Percentiles rank a stretch among this genome's conserved stretches.
Conservation (phyloP, 768 basidiomycete species). For the Lactarius evosmus region DNA sequence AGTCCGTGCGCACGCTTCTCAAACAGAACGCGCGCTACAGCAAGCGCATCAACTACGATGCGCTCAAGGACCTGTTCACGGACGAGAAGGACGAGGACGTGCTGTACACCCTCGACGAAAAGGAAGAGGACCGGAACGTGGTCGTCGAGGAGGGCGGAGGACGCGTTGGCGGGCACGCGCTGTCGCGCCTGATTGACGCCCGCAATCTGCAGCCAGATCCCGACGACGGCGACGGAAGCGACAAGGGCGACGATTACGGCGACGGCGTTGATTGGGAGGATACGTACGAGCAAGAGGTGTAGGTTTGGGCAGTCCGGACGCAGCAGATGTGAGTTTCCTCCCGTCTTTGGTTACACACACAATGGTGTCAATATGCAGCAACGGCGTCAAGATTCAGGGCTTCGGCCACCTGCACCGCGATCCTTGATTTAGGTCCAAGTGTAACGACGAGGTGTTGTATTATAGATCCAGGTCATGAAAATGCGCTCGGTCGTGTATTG, state of each 20-base stretch:
- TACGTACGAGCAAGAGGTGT: constrained; percentile 72
- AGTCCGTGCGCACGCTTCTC: constrained; percentile 72
- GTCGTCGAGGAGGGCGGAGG: constrained; percentile 43
- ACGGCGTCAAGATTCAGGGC: background rate
- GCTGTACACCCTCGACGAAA: constrained; percentile 52
- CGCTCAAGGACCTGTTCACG: constrained; percentile 71
- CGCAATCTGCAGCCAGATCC: constrained; percentile 29
- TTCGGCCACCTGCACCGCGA: background rate
- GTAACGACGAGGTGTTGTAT: constrained; percentile 1
- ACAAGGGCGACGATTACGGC: constrained; percentile 41
- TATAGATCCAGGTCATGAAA: background rate
- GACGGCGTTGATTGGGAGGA: constrained; percentile 40
- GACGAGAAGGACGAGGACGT: constrained; percentile 43
- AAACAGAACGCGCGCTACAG: constrained; percentile 87
- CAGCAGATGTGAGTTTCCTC: background rate
- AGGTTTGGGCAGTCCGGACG: background rate
- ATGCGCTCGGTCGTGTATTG: constrained; percentile 18
- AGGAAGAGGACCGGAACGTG: constrained; percentile 39
- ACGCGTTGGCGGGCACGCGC: constrained; percentile 30
- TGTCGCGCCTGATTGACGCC: constrained; percentile 5
- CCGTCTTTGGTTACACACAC: background rate
- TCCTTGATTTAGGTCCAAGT: background rate
- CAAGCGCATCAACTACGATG: constrained; percentile 92
- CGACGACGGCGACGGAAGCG: constrained; percentile 35
- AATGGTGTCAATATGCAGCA: background rate